Base-by-base conservation (phyloP, 2,329 filamentous ascomycete genomes). In the Trichoderma harzianum region DNA sequence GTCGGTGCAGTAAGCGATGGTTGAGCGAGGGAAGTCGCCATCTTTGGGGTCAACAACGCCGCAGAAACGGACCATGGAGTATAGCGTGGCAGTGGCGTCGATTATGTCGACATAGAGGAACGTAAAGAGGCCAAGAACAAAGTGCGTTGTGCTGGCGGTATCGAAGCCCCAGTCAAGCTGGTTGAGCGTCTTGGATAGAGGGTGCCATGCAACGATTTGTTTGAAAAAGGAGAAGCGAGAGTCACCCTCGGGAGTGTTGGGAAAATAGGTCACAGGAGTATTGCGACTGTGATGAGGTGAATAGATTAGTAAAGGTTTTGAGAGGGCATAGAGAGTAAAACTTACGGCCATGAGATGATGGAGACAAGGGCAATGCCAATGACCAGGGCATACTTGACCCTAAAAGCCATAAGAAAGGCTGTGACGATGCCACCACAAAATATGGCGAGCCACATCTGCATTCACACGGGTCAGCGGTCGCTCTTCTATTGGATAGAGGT, bases 21-120 rank as follows among this genome's bases (percentile, higher is more conserved):
- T 93, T 2, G 92, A 95, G 53, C 93, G 91, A 67, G 95, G 93
- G 74, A 97, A 97, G 79, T 97, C 93, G n/a, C 91, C 89, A 2
- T 91, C 89, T 60, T 88, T 85, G 75, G 86, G 81, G 77, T 91
- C 86, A 75, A 92, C 88, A 58, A 88, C 87, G 32, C 89, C 89
- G 73, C 88, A 90, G 82, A 93, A 93, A 26, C 91, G 90, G 1
- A 92, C 92, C 92, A 94, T 94, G n/a, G 91, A 92, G 82, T 93
- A 94, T 47, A 94, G 83, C 0, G 92, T 94, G 55, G 91, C 92
- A 0, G 92, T 94, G 76, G 90, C 91, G 78, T 94, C 92, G 72
- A 94, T 90, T 75, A 94, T 92, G 76, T 94, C 92, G 65, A 94
- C 92, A 72, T 94, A 94, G 3, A 94, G 86, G 78, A 94, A 93